Evolutionary conservation across 2,329 filamentous ascomycete species (phyloP), one percentile per base, ranked within the genome.

Genomic region (Xylaria sp.): DNA sequence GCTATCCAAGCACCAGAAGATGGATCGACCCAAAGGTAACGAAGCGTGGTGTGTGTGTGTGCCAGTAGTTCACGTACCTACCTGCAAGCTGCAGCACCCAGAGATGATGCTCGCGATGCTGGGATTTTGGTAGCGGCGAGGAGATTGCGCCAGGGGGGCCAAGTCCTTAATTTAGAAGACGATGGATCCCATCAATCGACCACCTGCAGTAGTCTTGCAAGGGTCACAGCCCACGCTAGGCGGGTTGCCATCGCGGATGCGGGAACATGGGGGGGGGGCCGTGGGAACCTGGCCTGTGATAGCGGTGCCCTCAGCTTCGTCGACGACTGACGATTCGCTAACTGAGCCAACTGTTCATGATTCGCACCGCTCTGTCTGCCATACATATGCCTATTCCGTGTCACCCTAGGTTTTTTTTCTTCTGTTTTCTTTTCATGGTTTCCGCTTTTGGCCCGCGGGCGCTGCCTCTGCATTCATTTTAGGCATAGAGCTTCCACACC

Each of bases 131-230:
- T 56, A 25, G 45, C 52, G 50, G 6, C 2, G 1, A n/a, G 33
- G 28, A 45, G 5, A 53, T 57, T 40, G 56, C 37, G 56, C 40
- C 49, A 54, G 56, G 61, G 45, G 40, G 43, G 50, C 12, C n/a
- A 40, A 35, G 54, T 66, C 61, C 64, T 60, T 61, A 66, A 66
- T 64, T 66, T 66, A 62, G 58, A 64, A 66, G 45, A 46, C n/a
- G 52, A 53, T 47, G 64, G 49, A 61, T 51, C 61, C 60, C 43
- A 60, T 46, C 46, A 59, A 58, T 60, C 40, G 54, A 40, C 55
- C 35, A 47, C 61, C 45, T 64, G 64, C 64, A 67, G 61, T 62
- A 65, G 64, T 46, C 35, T 54, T 60, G 64, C 64, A 57, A 57
- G 51, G 46, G 17, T 56, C 8, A 21, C 21, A 40, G 42, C 33